phyloP scores from a whole-genome alignment of 2,329 filamentous ascomycete species.

The Trichoderma guizhouense region DNA sequence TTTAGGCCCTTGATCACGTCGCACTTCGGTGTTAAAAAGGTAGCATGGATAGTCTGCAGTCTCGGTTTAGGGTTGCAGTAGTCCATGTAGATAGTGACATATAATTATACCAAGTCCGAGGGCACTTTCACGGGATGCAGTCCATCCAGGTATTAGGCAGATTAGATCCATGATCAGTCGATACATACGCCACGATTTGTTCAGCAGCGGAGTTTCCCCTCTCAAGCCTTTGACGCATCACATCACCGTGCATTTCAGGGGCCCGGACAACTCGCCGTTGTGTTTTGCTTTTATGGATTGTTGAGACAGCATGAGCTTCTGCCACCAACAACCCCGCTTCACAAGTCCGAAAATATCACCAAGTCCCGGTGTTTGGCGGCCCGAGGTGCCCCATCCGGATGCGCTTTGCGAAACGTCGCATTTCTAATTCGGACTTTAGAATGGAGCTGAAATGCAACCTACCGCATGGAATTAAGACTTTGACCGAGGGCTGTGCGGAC shows the following conservation, averaged over 20 bases:
- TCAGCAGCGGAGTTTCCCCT: background rate
- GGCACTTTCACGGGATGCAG: background rate
- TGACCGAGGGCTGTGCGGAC: background rate
- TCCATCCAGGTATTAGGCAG: background rate
- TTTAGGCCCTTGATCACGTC: background rate
- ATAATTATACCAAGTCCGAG: background rate
- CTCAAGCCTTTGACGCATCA: background rate
- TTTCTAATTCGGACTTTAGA: slow-evolving; percentile 11
- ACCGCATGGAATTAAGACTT: background rate
- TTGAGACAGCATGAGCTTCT: background rate
- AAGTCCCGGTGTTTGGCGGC: background rate
- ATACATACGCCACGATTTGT: background rate
- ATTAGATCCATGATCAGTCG: background rate
- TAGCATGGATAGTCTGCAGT: background rate
- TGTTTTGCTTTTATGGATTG: background rate
- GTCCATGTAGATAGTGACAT: background rate
- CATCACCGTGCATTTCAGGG: background rate
- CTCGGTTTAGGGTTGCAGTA: background rate
- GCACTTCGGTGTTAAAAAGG: background rate
- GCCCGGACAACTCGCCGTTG: background rate
- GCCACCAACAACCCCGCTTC: background rate
- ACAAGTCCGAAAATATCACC: background rate
- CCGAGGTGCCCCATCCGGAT: background rate
- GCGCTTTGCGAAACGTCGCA: background rate
- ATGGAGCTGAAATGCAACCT: background rate